Conservation (phyloP, 139 green algal genomes). For the Pedinophyceae sp. region DNA sequence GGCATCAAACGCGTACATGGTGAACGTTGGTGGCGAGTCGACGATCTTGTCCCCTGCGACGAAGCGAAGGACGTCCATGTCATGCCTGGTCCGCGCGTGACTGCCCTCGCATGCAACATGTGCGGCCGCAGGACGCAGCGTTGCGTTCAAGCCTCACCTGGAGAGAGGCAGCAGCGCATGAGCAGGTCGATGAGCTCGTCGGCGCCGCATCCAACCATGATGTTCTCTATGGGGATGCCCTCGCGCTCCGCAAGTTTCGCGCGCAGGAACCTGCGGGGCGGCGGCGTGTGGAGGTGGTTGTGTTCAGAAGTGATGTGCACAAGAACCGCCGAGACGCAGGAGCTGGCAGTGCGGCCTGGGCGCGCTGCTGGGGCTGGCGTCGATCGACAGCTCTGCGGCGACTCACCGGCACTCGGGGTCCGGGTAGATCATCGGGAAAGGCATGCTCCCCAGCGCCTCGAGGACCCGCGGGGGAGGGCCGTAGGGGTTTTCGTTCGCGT, state of each 20-base stretch:
- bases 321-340: too few relatives aligned
- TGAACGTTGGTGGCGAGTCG: constrained; percentile 88
- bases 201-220: constrained; percentile 87
- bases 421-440: constrained; percentile 94
- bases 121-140: too few relatives aligned
- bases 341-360: too few relatives aligned
- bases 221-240: constrained; percentile 62
- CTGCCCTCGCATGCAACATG: too few relatives aligned
- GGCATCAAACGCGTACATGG: constrained; percentile 97
- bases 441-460: constrained; percentile 67
- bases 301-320: too few relatives aligned
- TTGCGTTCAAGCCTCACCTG: too few relatives aligned
- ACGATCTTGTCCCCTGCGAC: constrained; percentile 85
- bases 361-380: too few relatives aligned
- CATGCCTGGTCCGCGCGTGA: too few relatives aligned
- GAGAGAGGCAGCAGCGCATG: constrained; percentile 83
- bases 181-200: constrained; percentile 92
- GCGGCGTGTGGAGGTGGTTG: too few relatives aligned
- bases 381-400: too few relatives aligned
- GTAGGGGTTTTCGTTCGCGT: constrained; percentile 99
- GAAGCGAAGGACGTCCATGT: too few relatives aligned
- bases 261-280: constrained; percentile 52
- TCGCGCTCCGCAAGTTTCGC: constrained; percentile 53
- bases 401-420: too few relatives aligned
- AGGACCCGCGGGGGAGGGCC: constrained; percentile 87